These are phyloP conservation scores for Hyphodiscus hymeniophilus DNA, from an alignment of 495 filamentous ascomycete genomes.

Conservation along the genomic window DNA sequence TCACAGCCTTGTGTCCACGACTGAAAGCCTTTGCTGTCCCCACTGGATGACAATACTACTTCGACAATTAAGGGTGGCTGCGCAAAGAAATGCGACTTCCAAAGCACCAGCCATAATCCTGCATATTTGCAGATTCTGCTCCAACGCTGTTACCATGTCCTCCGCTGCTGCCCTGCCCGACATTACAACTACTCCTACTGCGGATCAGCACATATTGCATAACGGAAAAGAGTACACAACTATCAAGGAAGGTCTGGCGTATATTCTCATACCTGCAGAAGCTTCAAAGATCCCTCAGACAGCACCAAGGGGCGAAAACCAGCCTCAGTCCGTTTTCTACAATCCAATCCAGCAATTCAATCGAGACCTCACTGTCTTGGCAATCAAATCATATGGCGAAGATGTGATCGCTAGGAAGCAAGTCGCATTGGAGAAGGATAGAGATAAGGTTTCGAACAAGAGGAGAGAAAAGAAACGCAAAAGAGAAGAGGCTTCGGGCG, in stretches of 20 bases:
- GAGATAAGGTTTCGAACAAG: constrained; percentile 27
- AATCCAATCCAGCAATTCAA: constrained; percentile 99
- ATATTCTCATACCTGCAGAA: constrained; percentile 51
- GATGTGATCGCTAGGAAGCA: constrained; percentile 46
- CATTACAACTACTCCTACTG: constrained; percentile 17
- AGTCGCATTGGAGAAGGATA: constrained; percentile 27
- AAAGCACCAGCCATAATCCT: neutral
- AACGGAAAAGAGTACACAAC: constrained; percentile 50
- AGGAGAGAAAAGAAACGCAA: constrained; percentile 41
- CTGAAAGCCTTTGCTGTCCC: neutral
- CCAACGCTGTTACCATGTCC: constrained; percentile 3
- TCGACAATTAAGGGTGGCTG: neutral
- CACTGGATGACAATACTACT: neutral
- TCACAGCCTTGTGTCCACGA: too few species aligned
- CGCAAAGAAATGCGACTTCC: neutral
- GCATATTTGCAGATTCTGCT: neutral
- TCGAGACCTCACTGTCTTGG: constrained; percentile 84
- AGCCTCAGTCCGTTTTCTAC: constrained; percentile 81
- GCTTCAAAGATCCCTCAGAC: constrained; percentile 39
- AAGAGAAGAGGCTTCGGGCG: constrained; percentile 11
- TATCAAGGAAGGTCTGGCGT: constrained; percentile 60
- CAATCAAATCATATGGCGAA: constrained; percentile 77
- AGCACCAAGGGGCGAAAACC: constrained; percentile 37
- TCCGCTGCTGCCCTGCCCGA: constrained; percentile 4
- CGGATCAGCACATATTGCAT: constrained; percentile 26